Percentiles rank a stretch among this genome's conserved stretches.
These are phyloP conservation scores for Theileria orientalis DNA, from an alignment of 169 alveolate species.

Conservation along the genomic window DNA sequence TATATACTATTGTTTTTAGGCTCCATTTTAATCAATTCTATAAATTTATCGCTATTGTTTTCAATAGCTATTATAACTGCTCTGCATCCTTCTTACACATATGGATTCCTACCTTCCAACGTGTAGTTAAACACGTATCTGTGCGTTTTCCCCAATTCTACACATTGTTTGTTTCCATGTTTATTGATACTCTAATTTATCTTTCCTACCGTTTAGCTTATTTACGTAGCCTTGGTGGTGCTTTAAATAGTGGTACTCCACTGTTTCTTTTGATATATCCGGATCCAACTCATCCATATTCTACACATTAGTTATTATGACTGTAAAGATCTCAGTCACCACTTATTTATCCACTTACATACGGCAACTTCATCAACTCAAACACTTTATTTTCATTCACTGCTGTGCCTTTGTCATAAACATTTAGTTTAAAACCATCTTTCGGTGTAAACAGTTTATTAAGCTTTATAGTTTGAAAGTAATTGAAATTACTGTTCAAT, in stretches of 20 bases:
- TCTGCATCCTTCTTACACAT: background rate
- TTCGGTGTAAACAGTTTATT: background rate
- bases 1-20: background rate
- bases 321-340: too few species aligned
- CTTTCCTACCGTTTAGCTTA: conserved; percentile 73
- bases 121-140: conserved; percentile 4
- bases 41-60: background rate
- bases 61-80: too few species aligned
- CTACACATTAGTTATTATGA: conserved; percentile 51
- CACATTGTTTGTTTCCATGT: background rate
- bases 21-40: conserved; percentile 10
- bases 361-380: conserved; percentile 53
- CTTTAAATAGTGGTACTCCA: conserved; percentile 85
- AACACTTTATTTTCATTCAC: conserved; percentile 5
- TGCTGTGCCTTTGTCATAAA: background rate
- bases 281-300: conserved; percentile 83
- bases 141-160: conserved; percentile 35
- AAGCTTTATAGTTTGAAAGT: background rate
- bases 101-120: conserved; percentile 28
- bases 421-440: background rate
- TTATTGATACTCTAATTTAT: background rate
- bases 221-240: conserved; percentile 89
- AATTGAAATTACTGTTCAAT: background rate
- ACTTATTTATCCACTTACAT: background rate
- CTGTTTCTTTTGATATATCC: conserved; percentile 79